phyloP scores from a whole-genome alignment of 2,329 filamentous ascomycete genomes.

The Talaromyces atroroseus region DNA sequence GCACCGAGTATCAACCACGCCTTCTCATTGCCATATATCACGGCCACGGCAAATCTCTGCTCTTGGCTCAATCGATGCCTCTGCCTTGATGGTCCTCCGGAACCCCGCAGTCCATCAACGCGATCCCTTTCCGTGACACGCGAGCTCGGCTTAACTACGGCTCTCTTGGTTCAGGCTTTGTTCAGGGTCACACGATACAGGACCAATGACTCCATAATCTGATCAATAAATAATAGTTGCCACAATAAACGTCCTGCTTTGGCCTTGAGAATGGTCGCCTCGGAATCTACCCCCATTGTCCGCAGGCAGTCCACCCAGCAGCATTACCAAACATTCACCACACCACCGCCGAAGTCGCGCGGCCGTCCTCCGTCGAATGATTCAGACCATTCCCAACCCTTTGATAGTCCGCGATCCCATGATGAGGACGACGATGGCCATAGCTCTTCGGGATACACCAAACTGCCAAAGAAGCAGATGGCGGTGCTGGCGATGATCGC shows the following conservation, averaged over 20 bases:
- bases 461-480: constrained; percentile 73
- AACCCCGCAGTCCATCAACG: not conserved
- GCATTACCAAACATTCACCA: constrained; percentile 46
- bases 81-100: not conserved
- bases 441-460: constrained; percentile 20
- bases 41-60: no score
- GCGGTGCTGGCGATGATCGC: constrained; percentile 80
- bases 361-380: constrained; percentile 40
- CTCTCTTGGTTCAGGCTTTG: not conserved
- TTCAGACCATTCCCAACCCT: constrained; percentile 32
- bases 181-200: not conserved
- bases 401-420: constrained; percentile 15
- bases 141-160: not conserved
- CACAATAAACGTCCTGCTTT: not conserved
- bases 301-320: constrained; percentile 40
- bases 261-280: constrained; percentile 21
- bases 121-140: not conserved
- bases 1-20: no score
- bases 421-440: constrained; percentile 6
- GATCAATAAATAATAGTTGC: not conserved
- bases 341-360: constrained; percentile 42
- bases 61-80: not conserved
- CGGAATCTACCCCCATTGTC: constrained; percentile 27
- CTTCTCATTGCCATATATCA: not conserved
- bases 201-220: not conserved